phyloP scores from a whole-genome alignment of 352 stramenopile genomes.

The Phytophthora aleatoria region DNA sequence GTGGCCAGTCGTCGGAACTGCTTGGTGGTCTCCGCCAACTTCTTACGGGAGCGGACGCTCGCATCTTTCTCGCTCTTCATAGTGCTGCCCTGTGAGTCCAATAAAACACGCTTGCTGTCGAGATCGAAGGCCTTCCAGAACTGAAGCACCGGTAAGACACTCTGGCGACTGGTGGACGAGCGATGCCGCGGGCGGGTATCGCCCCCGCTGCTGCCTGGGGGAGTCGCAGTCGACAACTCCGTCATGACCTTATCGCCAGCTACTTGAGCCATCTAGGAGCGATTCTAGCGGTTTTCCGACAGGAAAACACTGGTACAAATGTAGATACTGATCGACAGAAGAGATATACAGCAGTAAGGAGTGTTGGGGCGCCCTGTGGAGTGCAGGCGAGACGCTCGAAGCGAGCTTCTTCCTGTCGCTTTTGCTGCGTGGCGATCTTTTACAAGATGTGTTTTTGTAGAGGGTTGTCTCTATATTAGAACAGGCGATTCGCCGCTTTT shows the following conservation, averaged over 20 bases:
- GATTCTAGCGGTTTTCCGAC: neutral
- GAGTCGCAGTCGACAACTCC: slow-evolving; percentile 19
- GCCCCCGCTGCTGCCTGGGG: slow-evolving; percentile 23
- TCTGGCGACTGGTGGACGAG: slow-evolving; percentile 29
- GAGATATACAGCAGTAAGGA: neutral
- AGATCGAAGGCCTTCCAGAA: slow-evolving; percentile 90
- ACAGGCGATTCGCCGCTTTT: slow-evolving; percentile 5
- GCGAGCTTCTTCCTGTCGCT: slow-evolving; percentile 8
- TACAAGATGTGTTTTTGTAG: slow-evolving; percentile 28
- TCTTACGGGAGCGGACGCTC: slow-evolving; percentile 80
- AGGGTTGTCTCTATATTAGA: slow-evolving; percentile 10
- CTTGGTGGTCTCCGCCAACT: slow-evolving; percentile 87
- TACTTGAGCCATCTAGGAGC: slow-evolving; percentile 30
- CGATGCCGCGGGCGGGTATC: slow-evolving; percentile 13
- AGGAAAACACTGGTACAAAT: slow-evolving; percentile 2
- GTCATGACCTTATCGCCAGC: slow-evolving; percentile 36
- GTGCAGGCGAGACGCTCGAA: neutral
- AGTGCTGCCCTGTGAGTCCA: slow-evolving; percentile 75
- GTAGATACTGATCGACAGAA: slow-evolving; percentile 10
- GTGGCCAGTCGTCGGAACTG: slow-evolving; percentile 68
- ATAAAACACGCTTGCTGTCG: slow-evolving; percentile 81
- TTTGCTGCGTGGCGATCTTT: slow-evolving; percentile 20
- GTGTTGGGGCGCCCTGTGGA: neutral
- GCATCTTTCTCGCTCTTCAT: slow-evolving; percentile 89
- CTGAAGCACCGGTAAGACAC: slow-evolving; percentile 63